These are phyloP conservation scores for Thalassia testudinum DNA, from an alignment of 116 monocot species.

Conservation along the genomic window DNA sequence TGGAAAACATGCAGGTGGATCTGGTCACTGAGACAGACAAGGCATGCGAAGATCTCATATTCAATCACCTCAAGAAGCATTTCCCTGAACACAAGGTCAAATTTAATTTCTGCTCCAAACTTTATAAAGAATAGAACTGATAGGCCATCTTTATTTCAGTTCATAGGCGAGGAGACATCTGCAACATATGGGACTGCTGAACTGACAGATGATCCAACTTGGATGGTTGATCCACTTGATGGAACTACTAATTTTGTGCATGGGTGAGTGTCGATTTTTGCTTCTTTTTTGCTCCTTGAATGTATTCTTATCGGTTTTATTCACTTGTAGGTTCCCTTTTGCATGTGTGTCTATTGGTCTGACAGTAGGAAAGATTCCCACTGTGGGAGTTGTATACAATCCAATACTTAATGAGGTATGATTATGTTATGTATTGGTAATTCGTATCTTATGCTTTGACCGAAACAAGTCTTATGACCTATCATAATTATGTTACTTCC, in stretches of 20 bases:
- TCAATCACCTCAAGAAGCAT: slow-evolving; percentile 64
- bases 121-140: no score
- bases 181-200: slow-evolving; percentile 58
- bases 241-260: slow-evolving; percentile 93
- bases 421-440: neutral
- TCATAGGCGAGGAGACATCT: slow-evolving; percentile 93
- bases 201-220: slow-evolving; percentile 74
- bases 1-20: slow-evolving; percentile 56
- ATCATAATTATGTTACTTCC: no score
- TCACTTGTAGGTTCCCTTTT: slow-evolving; percentile 66
- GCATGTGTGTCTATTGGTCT: slow-evolving; percentile 96
- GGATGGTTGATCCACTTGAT: slow-evolving; percentile 93
- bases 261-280: slow-evolving; percentile 25
- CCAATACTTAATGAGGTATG: slow-evolving; percentile 83
- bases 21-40: slow-evolving; percentile 97
- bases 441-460: no score
- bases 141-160: slow-evolving; percentile 35
- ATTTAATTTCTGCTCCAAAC: neutral
- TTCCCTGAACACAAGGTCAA: slow-evolving; percentile 77
- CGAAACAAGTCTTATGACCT: no score
- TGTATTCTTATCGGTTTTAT: no score
- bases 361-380: slow-evolving; percentile 72
- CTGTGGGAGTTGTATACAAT: slow-evolving; percentile 91
- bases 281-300: slow-evolving; percentile 2
- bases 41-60: slow-evolving; percentile 83